Evolutionary conservation across 495 filamentous ascomycete species (phyloP).

Genomic region (Penicillium lividum): DNA sequence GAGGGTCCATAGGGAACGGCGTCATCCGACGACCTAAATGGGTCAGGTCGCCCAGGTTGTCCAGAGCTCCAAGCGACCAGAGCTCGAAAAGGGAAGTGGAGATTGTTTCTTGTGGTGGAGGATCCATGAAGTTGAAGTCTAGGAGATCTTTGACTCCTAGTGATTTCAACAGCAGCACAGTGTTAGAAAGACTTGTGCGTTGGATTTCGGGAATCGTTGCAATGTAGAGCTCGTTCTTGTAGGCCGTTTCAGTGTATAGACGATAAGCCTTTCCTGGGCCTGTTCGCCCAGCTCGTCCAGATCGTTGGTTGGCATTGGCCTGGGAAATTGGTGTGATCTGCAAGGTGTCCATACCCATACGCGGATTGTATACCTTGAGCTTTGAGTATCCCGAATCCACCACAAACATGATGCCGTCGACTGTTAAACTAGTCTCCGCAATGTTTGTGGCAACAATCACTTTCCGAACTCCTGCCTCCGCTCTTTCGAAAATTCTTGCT

Average conservation of each 20-base stretch:
- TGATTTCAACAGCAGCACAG: constrained; percentile 90
- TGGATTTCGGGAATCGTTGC: constrained; percentile 99
- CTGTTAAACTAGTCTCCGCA: constrained; percentile 95
- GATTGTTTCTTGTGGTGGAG: constrained; percentile 96
- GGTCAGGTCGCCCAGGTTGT: constrained; percentile 92
- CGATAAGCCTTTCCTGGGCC: constrained; percentile 95
- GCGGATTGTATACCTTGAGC: constrained; percentile 96
- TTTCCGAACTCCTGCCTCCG: constrained; percentile 87
- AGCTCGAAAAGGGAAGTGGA: constrained; percentile 96
- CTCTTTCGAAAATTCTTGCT: constrained; percentile 94
- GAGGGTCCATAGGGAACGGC: constrained; percentile 94
- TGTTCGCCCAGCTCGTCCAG: constrained; percentile 91
- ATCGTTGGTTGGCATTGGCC: constrained; percentile 90
- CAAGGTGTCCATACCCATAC: constrained; percentile 99
- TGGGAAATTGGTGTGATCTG: constrained; percentile 98
- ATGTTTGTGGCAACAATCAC: constrained; percentile 99
- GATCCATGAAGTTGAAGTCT: constrained; percentile 99
- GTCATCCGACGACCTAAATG: constrained; percentile 89
- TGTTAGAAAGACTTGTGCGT: constrained; percentile 92
- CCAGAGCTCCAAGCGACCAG: constrained; percentile 92
- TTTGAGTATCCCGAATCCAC: constrained; percentile 96
- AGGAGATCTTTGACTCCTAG: constrained; percentile 91
- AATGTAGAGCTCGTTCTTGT: constrained; percentile 95
- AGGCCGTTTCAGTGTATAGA: constrained; percentile 91
- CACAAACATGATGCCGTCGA: constrained; percentile 99